These are phyloP conservation scores for Psilocybe mexicana DNA, from an alignment of 1,284 basidiomycete genomes.

Conservation along the genomic window DNA sequence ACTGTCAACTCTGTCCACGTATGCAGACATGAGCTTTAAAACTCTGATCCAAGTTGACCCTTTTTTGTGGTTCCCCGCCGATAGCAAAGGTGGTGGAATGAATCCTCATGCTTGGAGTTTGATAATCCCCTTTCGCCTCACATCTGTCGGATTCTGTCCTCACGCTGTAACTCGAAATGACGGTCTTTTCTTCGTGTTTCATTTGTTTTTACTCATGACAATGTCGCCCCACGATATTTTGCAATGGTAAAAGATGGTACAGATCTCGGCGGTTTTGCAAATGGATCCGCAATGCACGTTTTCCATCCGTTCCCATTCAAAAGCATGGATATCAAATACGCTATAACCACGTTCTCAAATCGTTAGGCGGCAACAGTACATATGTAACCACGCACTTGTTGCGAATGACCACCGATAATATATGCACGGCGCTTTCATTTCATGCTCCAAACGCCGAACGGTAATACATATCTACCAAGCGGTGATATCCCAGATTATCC, in stretches of 20 bases:
- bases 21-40: slow-evolving; percentile 4
- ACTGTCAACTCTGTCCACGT: slow-evolving; percentile 1
- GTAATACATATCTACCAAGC: too few relatives aligned
- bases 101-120: not conserved
- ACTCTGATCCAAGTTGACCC: slow-evolving; percentile 6
- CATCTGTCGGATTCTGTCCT: not conserved
- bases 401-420: too few relatives aligned
- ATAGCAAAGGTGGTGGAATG: not conserved
- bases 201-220: not conserved
- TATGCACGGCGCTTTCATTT: too few relatives aligned
- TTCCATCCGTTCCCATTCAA: not conserved
- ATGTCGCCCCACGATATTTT: not conserved
- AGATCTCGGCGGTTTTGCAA: slow-evolving; percentile 6
- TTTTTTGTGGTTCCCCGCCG: slow-evolving; percentile 4
- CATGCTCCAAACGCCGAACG: too few relatives aligned
- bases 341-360: too few relatives aligned
- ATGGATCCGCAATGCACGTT: not conserved
- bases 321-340: not conserved
- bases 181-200: not conserved
- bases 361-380: too few relatives aligned
- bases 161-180: not conserved
- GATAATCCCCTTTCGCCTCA: not conserved
- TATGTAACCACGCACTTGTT: too few relatives aligned
- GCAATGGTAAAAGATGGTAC: not conserved
- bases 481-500: too few relatives aligned